Base-by-base conservation (phyloP, 192 early-diverging fungal species). In the Blastocladiella britannica region DNA sequence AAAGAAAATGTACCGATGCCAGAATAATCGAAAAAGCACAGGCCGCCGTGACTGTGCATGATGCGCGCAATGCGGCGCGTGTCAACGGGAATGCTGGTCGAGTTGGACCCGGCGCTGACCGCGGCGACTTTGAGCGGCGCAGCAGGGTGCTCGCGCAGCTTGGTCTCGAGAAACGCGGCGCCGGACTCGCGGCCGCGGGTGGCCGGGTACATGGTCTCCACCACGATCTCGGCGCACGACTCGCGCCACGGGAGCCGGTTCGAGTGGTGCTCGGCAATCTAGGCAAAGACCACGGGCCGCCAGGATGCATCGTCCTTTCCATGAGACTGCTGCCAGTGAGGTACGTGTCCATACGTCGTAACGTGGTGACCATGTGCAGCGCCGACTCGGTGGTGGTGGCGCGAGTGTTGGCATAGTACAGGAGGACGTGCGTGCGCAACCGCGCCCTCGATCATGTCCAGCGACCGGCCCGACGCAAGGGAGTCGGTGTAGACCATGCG, bases 241-340 rank as follows among this genome's bases (percentile, higher is more conserved):
- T 67, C 63, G 4, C 69, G 54, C 71, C 68, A 73, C 1, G 69
- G 63, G 47, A 73, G 29, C 5, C 71, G 55, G 31, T 72, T 72
- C n/a, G 71, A 67, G 56, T 72, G 68, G 58, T 72, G 71, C 54
- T 72, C 71, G 53, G 65, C 62, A 25, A 67, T 67, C 2, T 65
- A 70, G 20, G 71, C 29, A 55, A 72, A 72, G 1, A 72, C 71
- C 2, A 65, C 61, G 12, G 65, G 65, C n/a, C 15, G 37, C 37
- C 37, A 47, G 37, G n/a, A 47, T n/a, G n/a, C n/a, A n/a, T n/a
- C n/a, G n/a, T n/a, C n/a, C n/a, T n/a, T n/a, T n/a, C n/a, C n/a
- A n/a, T n/a, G n/a, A n/a, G n/a, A n/a, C n/a, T n/a, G n/a, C n/a
- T n/a, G n/a, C n/a, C n/a, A n/a, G n/a, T n/a, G n/a, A n/a, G n/a